phyloP scores from a whole-genome alignment of 148 eudicot species.

The Polygonum maritimum region DNA sequence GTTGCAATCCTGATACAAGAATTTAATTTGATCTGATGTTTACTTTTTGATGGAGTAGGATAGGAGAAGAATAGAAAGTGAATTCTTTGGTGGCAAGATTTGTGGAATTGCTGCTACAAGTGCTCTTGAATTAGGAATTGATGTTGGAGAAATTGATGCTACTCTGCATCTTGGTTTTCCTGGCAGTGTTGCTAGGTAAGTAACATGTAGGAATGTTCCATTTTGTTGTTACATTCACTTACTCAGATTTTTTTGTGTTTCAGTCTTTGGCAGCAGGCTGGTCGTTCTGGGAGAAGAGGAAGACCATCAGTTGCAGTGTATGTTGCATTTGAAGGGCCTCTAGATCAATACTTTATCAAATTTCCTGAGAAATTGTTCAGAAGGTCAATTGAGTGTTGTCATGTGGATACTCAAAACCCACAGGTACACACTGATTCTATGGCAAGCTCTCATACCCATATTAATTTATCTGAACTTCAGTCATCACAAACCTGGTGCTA shows the following conservation, averaged over 20 bases:
- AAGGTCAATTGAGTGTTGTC: slow-evolving; percentile 87
- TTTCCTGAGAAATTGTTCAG: slow-evolving; percentile 75
- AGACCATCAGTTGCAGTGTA: slow-evolving; percentile 83
- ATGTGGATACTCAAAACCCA: slow-evolving; percentile 71
- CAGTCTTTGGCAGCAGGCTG: slow-evolving; percentile 99
- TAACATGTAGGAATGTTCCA: neutral
- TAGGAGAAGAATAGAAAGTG: slow-evolving; percentile 73
- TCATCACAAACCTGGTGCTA: neutral
- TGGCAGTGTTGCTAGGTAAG: slow-evolving; percentile 92
- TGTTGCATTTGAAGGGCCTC: slow-evolving; percentile 96
- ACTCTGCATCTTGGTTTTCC: slow-evolving; percentile 97
- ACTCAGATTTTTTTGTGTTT: slow-evolving; percentile 5
- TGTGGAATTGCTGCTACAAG: slow-evolving; percentile 92
- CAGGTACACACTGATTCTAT: slow-evolving; percentile 37
- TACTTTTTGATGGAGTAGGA: slow-evolving; percentile 46
- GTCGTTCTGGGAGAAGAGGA: slow-evolving; percentile 94
- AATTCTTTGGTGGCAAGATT: slow-evolving; percentile 64
- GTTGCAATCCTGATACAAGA: slow-evolving; percentile 1
- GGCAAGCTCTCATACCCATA: neutral
- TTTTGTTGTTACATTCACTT: slow-evolving; percentile 2
- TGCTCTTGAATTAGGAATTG: slow-evolving; percentile 97
- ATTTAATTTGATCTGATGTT: neutral
- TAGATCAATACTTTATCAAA: slow-evolving; percentile 95
- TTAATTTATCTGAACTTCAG: neutral
- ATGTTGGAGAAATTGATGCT: slow-evolving; percentile 88